Conservation (phyloP, 2,329 filamentous ascomycete genomes). For the Aureobasidium sp. region DNA sequence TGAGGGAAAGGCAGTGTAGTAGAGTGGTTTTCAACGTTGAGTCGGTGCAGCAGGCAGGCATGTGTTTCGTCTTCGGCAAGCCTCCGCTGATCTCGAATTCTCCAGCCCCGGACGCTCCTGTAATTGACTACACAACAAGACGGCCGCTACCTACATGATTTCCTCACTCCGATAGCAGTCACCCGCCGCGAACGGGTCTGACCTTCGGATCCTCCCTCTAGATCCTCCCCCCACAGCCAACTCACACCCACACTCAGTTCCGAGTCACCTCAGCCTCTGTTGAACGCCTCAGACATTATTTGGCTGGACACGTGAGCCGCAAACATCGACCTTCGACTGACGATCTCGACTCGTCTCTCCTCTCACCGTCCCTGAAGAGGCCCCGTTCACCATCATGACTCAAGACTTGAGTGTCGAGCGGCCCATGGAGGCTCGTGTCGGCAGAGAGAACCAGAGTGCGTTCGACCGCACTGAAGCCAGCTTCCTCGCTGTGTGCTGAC, state of each 20-base stretch:
- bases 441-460: slow-evolving; percentile 76
- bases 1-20: background rate
- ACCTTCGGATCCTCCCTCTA: slow-evolving; percentile 25
- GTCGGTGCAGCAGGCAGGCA: background rate
- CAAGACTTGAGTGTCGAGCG: slow-evolving; percentile 33
- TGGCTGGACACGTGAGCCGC: slow-evolving; percentile 15
- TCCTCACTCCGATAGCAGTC: background rate
- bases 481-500: slow-evolving; percentile 18
- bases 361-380: background rate
- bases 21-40: background rate
- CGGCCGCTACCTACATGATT: background rate
- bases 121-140: slow-evolving; percentile 1
- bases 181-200: slow-evolving; percentile 45
- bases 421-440: slow-evolving; percentile 61
- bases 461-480: slow-evolving; percentile 25
- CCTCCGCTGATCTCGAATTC: background rate
- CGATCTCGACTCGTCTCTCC: background rate
- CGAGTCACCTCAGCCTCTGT: slow-evolving; percentile 14
- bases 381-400: slow-evolving; percentile 33
- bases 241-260: background rate
- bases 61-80: background rate
- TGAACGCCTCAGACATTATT: slow-evolving; percentile 18
- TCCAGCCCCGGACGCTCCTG: background rate
- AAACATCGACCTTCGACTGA: background rate
- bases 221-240: slow-evolving; percentile 16